phyloP scores from a whole-genome alignment of 2,329 filamentous ascomycete genomes.

The Neopestalotiopsis clavispora region DNA sequence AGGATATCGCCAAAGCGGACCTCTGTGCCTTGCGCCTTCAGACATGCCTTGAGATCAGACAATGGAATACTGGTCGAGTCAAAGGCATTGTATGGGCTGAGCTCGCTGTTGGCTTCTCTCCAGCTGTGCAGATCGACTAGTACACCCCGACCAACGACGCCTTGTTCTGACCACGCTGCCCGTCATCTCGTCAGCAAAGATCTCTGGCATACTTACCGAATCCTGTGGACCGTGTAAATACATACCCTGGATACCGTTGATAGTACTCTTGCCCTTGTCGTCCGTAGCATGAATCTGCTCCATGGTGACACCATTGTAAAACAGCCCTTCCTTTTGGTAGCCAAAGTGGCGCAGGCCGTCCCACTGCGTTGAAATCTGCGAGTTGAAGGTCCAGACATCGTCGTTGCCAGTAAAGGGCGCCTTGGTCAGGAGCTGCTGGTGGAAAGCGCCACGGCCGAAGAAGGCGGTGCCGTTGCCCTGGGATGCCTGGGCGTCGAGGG shows the following conservation, averaged over 20 bases:
- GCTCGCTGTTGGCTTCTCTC: constrained; percentile 42
- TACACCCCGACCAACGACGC: constrained; percentile 61
- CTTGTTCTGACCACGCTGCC: constrained; percentile 53
- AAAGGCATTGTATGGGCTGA: constrained; percentile 38
- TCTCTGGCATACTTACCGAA: neutral
- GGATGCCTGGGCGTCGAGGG: constrained; percentile 55
- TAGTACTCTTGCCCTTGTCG: constrained; percentile 34
- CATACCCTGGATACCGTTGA: constrained; percentile 46
- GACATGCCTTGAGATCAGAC: constrained; percentile 46
- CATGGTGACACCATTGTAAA: constrained; percentile 43
- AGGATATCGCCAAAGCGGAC: constrained; percentile 58
- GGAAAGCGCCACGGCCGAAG: constrained; percentile 60
- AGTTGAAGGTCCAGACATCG: constrained; percentile 63
- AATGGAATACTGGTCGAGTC: constrained; percentile 40
- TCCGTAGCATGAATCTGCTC: constrained; percentile 44
- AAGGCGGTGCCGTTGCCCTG: constrained; percentile 46
- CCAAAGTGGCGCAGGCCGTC: constrained; percentile 58
- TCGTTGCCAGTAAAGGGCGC: constrained; percentile 60
- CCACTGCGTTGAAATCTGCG: constrained; percentile 63
- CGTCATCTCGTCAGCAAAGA: neutral
- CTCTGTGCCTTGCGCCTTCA: constrained; percentile 50
- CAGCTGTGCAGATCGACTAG: constrained; percentile 58
- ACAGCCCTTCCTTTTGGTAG: constrained; percentile 48
- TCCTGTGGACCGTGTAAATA: neutral
- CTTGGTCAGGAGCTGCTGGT: constrained; percentile 58